These are phyloP conservation scores for Xylariales sp. DNA, from an alignment of 2,329 filamentous ascomycete species.

Conservation along the genomic window DNA sequence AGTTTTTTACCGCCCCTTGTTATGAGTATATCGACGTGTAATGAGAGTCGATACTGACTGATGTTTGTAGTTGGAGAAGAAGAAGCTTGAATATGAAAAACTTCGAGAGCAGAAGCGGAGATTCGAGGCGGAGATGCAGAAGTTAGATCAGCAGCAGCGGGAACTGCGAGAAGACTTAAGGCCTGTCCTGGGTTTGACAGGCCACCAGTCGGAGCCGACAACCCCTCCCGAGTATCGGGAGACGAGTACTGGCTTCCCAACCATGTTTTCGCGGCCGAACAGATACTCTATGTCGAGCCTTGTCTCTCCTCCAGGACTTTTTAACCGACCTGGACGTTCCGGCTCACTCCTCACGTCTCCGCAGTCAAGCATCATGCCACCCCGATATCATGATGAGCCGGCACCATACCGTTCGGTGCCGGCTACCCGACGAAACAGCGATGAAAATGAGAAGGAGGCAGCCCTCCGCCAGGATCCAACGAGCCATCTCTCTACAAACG, in stretches of 20 bases:
- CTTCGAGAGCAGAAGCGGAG: slow-evolving; percentile 88
- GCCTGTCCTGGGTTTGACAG: slow-evolving; percentile 63
- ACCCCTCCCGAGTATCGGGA: slow-evolving; percentile 95
- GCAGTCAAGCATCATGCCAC: slow-evolving; percentile 69
- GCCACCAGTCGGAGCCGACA: slow-evolving; percentile 92
- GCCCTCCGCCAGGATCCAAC: slow-evolving; percentile 76
- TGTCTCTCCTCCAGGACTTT: slow-evolving; percentile 80
- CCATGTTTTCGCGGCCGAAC: slow-evolving; percentile 84
- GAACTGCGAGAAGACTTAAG: slow-evolving; percentile 85
- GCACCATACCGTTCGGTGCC: slow-evolving; percentile 88
- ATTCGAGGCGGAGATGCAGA: slow-evolving; percentile 92
- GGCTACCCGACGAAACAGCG: slow-evolving; percentile 87
- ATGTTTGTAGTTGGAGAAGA: slow-evolving; percentile 83
- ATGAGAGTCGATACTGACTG: slow-evolving; percentile 51
- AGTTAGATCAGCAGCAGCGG: slow-evolving; percentile 85
- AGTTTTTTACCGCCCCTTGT: slow-evolving; percentile 11
- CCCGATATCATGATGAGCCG: slow-evolving; percentile 71
- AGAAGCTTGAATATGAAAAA: slow-evolving; percentile 90
- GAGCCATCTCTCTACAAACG: slow-evolving; percentile 78
- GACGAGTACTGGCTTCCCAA: slow-evolving; percentile 75
- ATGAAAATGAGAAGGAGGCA: slow-evolving; percentile 88
- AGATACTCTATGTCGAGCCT: slow-evolving; percentile 91
- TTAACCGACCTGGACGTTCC: slow-evolving; percentile 78
- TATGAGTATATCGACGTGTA: slow-evolving; percentile 19
- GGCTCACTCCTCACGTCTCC: slow-evolving; percentile 86